phyloP scores from a whole-genome alignment of 768 basidiomycete species.

The Hericium erinaceus region DNA sequence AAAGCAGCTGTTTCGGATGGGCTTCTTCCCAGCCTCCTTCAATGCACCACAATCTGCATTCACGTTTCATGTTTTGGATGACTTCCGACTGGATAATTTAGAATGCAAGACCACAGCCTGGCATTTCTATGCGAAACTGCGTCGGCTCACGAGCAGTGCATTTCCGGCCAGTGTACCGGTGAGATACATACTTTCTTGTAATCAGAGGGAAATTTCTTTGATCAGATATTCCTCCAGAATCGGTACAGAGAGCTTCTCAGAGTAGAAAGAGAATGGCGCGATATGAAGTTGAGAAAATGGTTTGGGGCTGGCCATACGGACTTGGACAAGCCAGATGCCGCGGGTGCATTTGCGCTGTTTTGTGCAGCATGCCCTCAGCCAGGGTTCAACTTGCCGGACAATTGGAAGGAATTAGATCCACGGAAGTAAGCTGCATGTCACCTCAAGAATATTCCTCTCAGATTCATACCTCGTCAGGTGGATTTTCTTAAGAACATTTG shows the following conservation, averaged over 20 bases:
- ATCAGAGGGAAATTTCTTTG: neutral
- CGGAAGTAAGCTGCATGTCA: neutral
- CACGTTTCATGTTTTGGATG: neutral
- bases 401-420: neutral
- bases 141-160: neutral
- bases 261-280: neutral
- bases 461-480: neutral
- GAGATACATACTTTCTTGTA: neutral
- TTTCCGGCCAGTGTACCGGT: neutral
- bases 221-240: neutral
- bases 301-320: neutral
- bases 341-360: neutral
- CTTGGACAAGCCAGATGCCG: neutral
- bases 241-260: neutral
- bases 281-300: neutral
- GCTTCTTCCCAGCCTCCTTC: slow-evolving; percentile 1
- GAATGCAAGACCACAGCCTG: neutral
- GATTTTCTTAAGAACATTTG: neutral
- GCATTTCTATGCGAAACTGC: neutral
- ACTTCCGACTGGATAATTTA: neutral
- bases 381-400: neutral
- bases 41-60: neutral
- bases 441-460: neutral
- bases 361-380: neutral
- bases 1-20: neutral